These are phyloP conservation scores for Mortierella sp. DNA, from an alignment of 371 early-diverging fungal genomes.

Conservation along the genomic window DNA sequence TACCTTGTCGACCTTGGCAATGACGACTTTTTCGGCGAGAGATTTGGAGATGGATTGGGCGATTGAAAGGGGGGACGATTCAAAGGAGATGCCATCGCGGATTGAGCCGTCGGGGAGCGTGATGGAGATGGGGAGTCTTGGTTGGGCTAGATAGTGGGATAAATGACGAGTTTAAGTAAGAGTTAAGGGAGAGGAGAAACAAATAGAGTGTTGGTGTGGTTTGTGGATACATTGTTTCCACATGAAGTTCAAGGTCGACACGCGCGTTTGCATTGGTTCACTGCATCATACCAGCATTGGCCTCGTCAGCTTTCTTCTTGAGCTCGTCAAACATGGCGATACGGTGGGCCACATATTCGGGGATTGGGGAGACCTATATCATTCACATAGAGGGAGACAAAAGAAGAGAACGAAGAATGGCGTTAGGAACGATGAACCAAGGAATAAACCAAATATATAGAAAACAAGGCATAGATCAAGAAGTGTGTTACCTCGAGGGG, in stretches of 20 bases:
- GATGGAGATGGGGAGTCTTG: slow-evolving; percentile 89
- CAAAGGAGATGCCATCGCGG: slow-evolving; percentile 91
- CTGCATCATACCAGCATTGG: slow-evolving; percentile 74
- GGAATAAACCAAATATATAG: background rate
- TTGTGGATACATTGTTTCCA: background rate
- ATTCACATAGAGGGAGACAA: background rate
- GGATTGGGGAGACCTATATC: slow-evolving; percentile 71
- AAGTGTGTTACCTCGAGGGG: slow-evolving; percentile 67
- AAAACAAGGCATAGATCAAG: too few relatives aligned
- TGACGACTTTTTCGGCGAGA: slow-evolving; percentile 91
- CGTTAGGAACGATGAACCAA: background rate
- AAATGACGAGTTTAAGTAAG: background rate
- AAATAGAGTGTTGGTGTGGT: background rate
- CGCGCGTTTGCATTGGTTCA: background rate
- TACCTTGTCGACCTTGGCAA: slow-evolving; percentile 93
- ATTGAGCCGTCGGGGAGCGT: slow-evolving; percentile 91
- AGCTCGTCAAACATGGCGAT: slow-evolving; percentile 92
- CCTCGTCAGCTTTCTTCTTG: slow-evolving; percentile 83
- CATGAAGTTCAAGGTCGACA: background rate
- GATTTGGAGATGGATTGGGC: slow-evolving; percentile 91
- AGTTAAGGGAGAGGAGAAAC: too few relatives aligned
- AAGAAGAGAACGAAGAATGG: background rate
- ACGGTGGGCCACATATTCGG: slow-evolving; percentile 91
- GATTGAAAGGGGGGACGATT: slow-evolving; percentile 96
- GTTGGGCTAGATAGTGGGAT: slow-evolving; percentile 68